Evolutionary conservation across 768 basidiomycete genomes (phyloP).

Genomic region (Russula foetens): DNA sequence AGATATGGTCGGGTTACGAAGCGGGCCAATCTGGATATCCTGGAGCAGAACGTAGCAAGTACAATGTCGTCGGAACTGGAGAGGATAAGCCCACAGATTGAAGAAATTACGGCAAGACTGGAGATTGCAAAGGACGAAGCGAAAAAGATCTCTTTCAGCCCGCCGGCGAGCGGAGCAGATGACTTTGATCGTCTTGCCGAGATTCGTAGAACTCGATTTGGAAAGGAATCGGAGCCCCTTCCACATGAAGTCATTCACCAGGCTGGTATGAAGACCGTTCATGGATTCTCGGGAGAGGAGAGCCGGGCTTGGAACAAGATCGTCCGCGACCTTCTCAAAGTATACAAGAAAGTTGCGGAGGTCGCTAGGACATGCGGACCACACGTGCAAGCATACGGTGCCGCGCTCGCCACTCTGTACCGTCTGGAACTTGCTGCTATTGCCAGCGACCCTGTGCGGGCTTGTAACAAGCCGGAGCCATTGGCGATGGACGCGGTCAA

Average conservation of each 20-base stretch:
- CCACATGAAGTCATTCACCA: constrained; percentile 1
- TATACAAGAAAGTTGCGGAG: constrained; percentile 23
- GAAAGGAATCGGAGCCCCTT: constrained; percentile 20
- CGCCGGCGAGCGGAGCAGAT: not conserved
- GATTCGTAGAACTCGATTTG: not conserved
- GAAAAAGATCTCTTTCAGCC: constrained; percentile 10
- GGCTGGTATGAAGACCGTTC: constrained; percentile 14
- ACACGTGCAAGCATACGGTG: constrained; percentile 29
- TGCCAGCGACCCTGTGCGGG: constrained; percentile 18
- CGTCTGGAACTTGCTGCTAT: constrained; percentile 24
- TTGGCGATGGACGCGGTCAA: constrained; percentile 25
- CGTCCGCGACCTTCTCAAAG: constrained; percentile 19
- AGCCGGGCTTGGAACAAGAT: constrained; percentile 23
- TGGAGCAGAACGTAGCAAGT: constrained; percentile 32
- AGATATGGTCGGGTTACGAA: constrained; percentile 33
- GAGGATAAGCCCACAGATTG: constrained; percentile 9
- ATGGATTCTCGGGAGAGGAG: constrained; percentile 21
- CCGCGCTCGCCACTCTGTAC: constrained; percentile 29
- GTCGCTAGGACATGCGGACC: constrained; percentile 26
- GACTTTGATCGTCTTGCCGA: not conserved
- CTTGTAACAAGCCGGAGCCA: constrained; percentile 23
- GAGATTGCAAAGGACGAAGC: constrained; percentile 13
- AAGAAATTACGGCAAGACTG: constrained; percentile 5
- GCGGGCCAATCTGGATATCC: constrained; percentile 30
- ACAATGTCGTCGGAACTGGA: constrained; percentile 24